A percentile compares a stretch with the other conserved stretches of the same genome.
These are phyloP conservation scores for Acanthamoeba polyphaga DNA, from an alignment of 208 protist species.

Conservation along the genomic window DNA sequence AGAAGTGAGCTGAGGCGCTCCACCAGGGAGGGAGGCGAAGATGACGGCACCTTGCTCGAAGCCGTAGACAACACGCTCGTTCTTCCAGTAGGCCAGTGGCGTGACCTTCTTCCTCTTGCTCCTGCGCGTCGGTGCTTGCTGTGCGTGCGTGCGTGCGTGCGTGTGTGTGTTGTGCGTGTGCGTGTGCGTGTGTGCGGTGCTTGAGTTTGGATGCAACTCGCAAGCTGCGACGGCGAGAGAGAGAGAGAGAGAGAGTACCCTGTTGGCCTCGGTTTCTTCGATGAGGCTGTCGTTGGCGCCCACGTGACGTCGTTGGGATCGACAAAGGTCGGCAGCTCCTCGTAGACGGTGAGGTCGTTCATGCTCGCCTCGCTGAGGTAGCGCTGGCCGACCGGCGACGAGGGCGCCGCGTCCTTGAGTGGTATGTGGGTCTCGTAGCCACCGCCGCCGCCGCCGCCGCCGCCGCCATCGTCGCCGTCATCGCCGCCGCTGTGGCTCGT, in stretches of 20 bases:
- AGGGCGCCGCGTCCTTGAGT: not conserved
- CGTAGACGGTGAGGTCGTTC: not conserved
- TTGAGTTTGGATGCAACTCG: not conserved
- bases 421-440: not conserved
- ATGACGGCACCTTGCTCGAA: not conserved
- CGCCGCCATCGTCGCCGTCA: not conserved
- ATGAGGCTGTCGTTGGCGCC: conserved; percentile 10
- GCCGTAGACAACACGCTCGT: conserved; percentile 15
- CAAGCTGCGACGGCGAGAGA: not conserved
- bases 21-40: not conserved
- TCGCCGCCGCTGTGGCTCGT: not conserved
- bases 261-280: not conserved
- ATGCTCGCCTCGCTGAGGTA: not conserved
- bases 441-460: not conserved
- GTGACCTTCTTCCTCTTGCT: not conserved
- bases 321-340: conserved; percentile 19
- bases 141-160: not conserved
- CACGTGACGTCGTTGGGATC: conserved; percentile 7
- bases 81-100: conserved; percentile 33
- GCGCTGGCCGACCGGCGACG: not conserved
- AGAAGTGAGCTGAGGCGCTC: not conserved
- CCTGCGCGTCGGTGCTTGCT: not conserved
- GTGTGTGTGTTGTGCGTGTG: not conserved
- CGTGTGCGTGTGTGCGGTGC: not conserved
- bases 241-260: not conserved